Percentiles rank a stretch among this genome's conserved stretches.
Conservation (phyloP, 805 yeast species). For the Candida quercuum region DNA sequence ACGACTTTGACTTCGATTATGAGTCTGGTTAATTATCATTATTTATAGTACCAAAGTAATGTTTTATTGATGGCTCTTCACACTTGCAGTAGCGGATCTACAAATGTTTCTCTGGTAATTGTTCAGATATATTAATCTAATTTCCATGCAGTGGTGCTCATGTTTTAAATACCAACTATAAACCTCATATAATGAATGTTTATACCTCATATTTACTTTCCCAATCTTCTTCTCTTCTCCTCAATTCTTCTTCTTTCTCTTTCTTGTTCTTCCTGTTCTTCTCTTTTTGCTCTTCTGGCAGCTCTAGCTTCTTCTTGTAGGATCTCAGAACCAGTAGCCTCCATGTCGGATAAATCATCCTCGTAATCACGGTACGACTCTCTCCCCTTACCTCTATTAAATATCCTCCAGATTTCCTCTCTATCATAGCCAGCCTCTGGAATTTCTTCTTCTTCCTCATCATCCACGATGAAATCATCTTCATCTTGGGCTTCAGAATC, state of each 20-base stretch:
- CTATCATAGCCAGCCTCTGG: constrained; percentile 53
- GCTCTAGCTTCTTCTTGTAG: constrained; percentile 77
- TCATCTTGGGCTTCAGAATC: constrained; percentile 45
- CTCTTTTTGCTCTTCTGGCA: constrained; percentile 60
- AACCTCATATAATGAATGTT: too few species aligned
- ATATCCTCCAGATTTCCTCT: constrained; percentile 86
- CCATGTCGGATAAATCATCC: constrained; percentile 69
- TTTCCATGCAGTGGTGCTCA: too few species aligned
- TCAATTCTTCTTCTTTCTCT: constrained; percentile 45
- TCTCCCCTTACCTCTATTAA: constrained; percentile 59
- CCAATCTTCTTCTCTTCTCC: constrained; percentile 41
- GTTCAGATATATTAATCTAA: too few species aligned
- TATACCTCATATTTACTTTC: constrained; percentile 3
- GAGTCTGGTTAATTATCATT: constrained; percentile 31
- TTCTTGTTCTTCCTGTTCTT: constrained; percentile 68
- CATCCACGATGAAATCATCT: constrained; percentile 57
- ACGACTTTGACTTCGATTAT: constrained; percentile 36
- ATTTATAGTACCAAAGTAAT: too few species aligned
- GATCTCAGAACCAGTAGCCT: constrained; percentile 88
- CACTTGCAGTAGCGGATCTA: too few species aligned
- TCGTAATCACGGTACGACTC: constrained; percentile 36
- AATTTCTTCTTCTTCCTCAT: constrained; percentile 25
- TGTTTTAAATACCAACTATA: too few species aligned
- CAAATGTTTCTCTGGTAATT: too few species aligned
- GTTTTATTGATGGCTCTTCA: too few species aligned